Evolutionary conservation across 495 filamentous ascomycete genomes (phyloP), one percentile per base, ranked within the genome.

Genomic region (Xylaria acuta): DNA sequence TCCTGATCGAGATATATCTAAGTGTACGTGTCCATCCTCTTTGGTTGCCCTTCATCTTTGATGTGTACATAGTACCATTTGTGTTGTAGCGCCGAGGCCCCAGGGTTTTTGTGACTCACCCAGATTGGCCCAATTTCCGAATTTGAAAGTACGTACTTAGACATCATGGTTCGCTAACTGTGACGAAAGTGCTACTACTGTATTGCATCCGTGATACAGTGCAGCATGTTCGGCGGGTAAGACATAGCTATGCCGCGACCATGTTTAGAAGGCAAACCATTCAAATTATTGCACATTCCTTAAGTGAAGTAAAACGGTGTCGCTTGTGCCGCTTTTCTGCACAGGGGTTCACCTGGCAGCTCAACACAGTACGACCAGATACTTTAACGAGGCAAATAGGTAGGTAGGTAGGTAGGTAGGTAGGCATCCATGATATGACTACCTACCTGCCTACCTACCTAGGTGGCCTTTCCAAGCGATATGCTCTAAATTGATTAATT

Each of bases 101-200:
- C 40, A 51, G 49, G 59, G 36, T 27, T 38, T 40, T n/a, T 27
- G 69, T 71, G 69, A 71, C 69, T 71, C 69, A 71, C 38, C 30
- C n/a, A 56, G 65, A 56, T 56, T 67, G 65, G 18, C 20, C 30
- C 34, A 67, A 67, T 67, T 41, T 56, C 65, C 27, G 22, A 51
- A 43, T 65, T 11, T 9, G 5, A 43, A 14, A 32, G n/a, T n/a
- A n/a, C n/a, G n/a, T n/a, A n/a, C n/a, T n/a, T 22, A 40, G 47
- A 34, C 36, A 32, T 22, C 1, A 41, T 56, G 58, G 30, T 60
- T 70, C 41, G 68, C 68, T 53, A 64, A 64, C 43, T 53, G 68
- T 64, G 43, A 64, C 68, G 18, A 41, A n/a, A 25, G 58, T 36
- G 45, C 45, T 49, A 58, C 34, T 68, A 68, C n/a, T n/a, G n/a